Conservation (phyloP, 805 yeast species). For the Clavispora asparagi region DNA sequence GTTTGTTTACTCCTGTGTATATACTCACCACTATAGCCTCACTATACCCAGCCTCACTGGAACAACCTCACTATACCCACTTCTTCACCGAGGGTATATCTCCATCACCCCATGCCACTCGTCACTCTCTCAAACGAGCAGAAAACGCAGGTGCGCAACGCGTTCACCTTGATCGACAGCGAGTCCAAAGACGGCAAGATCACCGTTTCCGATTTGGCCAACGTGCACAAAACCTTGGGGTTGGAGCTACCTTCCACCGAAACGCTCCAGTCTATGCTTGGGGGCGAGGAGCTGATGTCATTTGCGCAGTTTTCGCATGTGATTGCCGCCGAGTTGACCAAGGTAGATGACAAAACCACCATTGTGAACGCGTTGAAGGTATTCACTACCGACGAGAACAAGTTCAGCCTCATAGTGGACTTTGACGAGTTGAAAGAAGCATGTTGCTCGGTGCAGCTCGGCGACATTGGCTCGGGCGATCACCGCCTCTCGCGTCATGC, state of each 20-base stretch:
- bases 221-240: conserved; percentile 50
- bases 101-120: conserved; percentile 15
- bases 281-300: conserved; percentile 39
- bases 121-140: conserved; percentile 53
- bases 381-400: conserved; percentile 36
- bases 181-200: conserved; percentile 68
- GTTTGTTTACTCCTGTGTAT: not conserved
- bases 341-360: conserved; percentile 47
- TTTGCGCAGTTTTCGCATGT: conserved; percentile 64
- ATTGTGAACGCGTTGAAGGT: conserved; percentile 55
- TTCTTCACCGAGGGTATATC: too few species aligned
- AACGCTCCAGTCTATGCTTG: conserved; percentile 48
- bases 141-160: conserved; percentile 61
- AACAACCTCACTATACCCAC: not conserved
- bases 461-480: conserved; percentile 45
- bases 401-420: conserved; percentile 40
- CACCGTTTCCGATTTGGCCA: conserved; percentile 48
- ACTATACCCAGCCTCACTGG: not conserved
- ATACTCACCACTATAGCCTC: not conserved
- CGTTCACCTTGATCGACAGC: conserved; percentile 76
- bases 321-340: conserved; percentile 51
- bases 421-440: conserved; percentile 45
- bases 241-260: conserved; percentile 39
- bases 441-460: conserved; percentile 41
- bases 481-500: conserved; percentile 37